Evolutionary conservation across 2,329 filamentous ascomycete species (phyloP).

Genomic region (Stachybotrys elegans): DNA sequence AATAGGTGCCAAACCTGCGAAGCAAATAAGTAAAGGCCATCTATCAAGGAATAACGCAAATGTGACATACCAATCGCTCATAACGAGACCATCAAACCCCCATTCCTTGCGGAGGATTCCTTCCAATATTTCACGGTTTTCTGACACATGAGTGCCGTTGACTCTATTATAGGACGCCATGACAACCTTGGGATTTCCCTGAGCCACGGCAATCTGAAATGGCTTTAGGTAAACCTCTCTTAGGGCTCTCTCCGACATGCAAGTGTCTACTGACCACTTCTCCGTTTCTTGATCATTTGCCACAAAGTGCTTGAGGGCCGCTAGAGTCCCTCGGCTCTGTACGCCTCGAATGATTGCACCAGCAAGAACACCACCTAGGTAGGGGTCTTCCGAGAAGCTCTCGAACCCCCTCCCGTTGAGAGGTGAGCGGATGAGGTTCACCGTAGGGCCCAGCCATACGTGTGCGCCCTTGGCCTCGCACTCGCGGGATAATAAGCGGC

Average conservation of each 20-base stretch:
- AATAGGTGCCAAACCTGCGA: constrained; percentile 9
- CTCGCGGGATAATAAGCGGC: too few species aligned
- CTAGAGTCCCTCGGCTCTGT: constrained; percentile 23
- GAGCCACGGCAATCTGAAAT: constrained; percentile 55
- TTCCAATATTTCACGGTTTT: constrained; percentile 4
- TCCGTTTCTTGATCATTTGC: constrained; percentile 46
- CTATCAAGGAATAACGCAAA: background rate
- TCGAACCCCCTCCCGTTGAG: constrained; percentile 61
- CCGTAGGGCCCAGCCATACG: constrained; percentile 55
- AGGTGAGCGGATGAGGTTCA: constrained; percentile 57
- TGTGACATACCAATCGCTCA: constrained; percentile 13
- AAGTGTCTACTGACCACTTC: constrained; percentile 40
- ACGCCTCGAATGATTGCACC: constrained; percentile 25
- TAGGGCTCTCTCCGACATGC: constrained; percentile 47
- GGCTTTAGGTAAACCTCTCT: constrained; percentile 60
- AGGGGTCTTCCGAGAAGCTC: constrained; percentile 52
- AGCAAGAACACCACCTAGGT: constrained; percentile 17
- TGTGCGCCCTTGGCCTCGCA: constrained; percentile 44
- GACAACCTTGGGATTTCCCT: constrained; percentile 48
- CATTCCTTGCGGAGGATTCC: constrained; percentile 7
- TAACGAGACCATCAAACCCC: constrained; percentile 8
- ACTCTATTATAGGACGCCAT: constrained; percentile 56
- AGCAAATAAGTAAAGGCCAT: background rate
- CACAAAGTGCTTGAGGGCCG: constrained; percentile 29
- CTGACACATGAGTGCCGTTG: constrained; percentile 11